Conservation (phyloP, 140 eudicot genomes). For the Erigeron philadelphicus region DNA sequence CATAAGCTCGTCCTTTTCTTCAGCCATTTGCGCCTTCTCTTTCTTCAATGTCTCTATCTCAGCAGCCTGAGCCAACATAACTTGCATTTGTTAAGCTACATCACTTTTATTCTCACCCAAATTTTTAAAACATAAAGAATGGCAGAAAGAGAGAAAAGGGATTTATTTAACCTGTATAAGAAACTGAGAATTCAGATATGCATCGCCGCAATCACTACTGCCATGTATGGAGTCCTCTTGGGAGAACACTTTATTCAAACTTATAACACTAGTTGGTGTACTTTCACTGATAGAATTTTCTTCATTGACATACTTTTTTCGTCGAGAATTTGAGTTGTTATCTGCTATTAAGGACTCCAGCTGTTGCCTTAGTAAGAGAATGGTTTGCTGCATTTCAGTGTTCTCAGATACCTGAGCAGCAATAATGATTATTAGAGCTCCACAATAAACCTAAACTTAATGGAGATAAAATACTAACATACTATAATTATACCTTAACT, state of each 20-base stretch:
- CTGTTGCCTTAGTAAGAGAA: conserved; percentile 59
- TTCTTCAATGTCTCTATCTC: conserved; percentile 75
- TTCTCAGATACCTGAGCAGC: conserved; percentile 53
- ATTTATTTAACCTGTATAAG: conserved; percentile 47
- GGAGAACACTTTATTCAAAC: conserved; percentile 55
- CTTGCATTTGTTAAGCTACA: not conserved
- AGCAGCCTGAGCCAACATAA: conserved; percentile 41
- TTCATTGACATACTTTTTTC: conserved; percentile 31
- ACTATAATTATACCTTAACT: conserved; percentile 46
- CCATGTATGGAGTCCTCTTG: conserved; percentile 45
- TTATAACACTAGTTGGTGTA: conserved; percentile 78
- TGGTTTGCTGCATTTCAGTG: conserved; percentile 70
- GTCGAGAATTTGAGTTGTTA: conserved; percentile 30
- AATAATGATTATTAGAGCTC: conserved; percentile 18
- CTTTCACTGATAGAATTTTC: conserved; percentile 42
- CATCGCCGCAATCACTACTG: conserved; percentile 39
- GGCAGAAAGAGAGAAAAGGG: not conserved
- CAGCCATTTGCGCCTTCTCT: conserved; percentile 54
- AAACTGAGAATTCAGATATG: conserved; percentile 49
- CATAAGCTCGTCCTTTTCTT: conserved; percentile 69
- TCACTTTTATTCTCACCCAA: not conserved
- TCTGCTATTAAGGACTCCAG: conserved; percentile 49
- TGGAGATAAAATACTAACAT: not conserved
- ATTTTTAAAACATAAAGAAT: not conserved
- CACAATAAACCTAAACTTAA: not conserved